Evolutionary conservation across 768 basidiomycete genomes (phyloP), one percentile per base, ranked within the genome.

Genomic region (Clavaria fumosa): DNA sequence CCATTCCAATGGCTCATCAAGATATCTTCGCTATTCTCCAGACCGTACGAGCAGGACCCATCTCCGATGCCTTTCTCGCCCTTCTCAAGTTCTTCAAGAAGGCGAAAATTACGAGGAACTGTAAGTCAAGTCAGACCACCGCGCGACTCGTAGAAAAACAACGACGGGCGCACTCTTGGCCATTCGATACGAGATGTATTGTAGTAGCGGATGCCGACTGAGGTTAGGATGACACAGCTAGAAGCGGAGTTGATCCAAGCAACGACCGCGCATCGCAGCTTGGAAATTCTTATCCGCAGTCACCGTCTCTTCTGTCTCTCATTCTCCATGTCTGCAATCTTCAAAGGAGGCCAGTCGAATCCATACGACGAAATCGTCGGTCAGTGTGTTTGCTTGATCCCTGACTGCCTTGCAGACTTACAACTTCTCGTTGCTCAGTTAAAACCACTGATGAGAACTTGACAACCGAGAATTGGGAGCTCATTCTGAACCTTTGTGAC

Each of bases 11-110:
- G 69, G 61, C 74, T 81, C 91, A 99, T 96, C 65, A 86, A 66
- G 64, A 93, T 81, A 69, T 97, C 95, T 54, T 97, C 91, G 48
- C 78, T 60, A 58, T 96, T 88, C 61, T 88, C 86, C 42, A 99
- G 65, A 27, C 95, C 95, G 51, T 97, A 99, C 14, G 89, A 93
- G 64, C 89, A 95, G 12, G 84, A 88, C 39, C 91, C 93, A 62
- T 96, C 93, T 45, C 93, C 93, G 55, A 97, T 89, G 37, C 95
- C 95, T 59, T 99, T 99, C 69, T 99, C 95, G 52, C 95, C 95
- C 61, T 97, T 96, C 59, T 99, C 95, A 46, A 99, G 81, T 65
- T 99, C 95, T 55, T 95, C 95, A 26, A 99, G 75, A 15, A 97
- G 75, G 35, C 85, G 74, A 66, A 97, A 97, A 62, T 91, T 96